Evolutionary conservation across 169 alveolate species (phyloP).

Genomic region (Babesia bovis): DNA sequence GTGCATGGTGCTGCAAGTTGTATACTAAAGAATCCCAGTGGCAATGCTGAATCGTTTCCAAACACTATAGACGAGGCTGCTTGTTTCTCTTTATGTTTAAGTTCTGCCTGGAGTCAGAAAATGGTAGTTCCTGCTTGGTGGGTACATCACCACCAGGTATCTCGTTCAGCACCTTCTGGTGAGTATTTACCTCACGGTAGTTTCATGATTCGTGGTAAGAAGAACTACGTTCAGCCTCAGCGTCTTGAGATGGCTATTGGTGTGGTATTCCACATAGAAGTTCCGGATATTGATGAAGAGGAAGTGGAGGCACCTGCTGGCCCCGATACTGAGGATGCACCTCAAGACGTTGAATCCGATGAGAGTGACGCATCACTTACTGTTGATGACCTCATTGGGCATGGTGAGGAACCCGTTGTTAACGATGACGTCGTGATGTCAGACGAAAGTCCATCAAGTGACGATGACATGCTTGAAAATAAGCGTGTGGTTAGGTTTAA

Average conservation of each 20-base stretch:
- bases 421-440: slow-evolving; percentile 3
- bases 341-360: background rate
- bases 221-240: slow-evolving; percentile 87
- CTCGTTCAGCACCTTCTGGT: slow-evolving; percentile 96
- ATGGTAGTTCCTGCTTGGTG: slow-evolving; percentile 93
- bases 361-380: background rate
- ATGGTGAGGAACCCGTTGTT: background rate
- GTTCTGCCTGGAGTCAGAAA: slow-evolving; percentile 94
- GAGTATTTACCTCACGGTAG: slow-evolving; percentile 90
- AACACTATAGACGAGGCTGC: slow-evolving; percentile 65
- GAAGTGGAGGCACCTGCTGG: background rate
- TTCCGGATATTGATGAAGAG: slow-evolving; percentile 8
- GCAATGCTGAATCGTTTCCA: slow-evolving; percentile 78
- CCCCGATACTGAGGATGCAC: background rate
- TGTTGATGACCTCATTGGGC: background rate
- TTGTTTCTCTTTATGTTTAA: slow-evolving; percentile 85
- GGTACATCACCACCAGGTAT: slow-evolving; percentile 94
- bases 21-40: slow-evolving; percentile 89
- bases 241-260: slow-evolving; percentile 94
- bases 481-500: background rate
- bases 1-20: slow-evolving; percentile 97
- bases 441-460: background rate
- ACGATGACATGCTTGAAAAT: background rate
- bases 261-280: slow-evolving; percentile 68
- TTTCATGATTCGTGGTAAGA: slow-evolving; percentile 95